Conservation (phyloP, 306 rosid genomes). For the Malus domestica region DNA sequence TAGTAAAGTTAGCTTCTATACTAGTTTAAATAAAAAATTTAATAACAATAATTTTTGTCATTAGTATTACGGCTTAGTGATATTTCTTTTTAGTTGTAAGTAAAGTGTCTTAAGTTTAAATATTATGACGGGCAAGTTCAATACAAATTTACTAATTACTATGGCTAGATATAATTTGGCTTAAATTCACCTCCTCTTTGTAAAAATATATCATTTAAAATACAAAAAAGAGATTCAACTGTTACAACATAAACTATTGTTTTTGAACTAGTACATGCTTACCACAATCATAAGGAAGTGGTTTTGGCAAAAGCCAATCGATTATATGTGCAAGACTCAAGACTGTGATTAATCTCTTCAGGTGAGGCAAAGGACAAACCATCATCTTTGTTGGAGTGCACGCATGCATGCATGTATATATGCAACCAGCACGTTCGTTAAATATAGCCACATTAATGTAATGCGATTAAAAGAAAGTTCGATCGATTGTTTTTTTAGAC, state of each 20-base stretch:
- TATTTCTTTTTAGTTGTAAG: too few species aligned
- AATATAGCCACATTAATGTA: too few species aligned
- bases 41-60: background rate
- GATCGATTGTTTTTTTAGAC: too few species aligned
- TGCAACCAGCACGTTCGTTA: background rate
- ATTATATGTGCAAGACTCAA: background rate
- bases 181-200: too few species aligned
- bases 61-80: too few species aligned
- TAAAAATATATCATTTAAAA: too few species aligned
- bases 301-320: background rate
- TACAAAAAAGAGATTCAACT: too few species aligned
- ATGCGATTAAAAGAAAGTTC: too few species aligned
- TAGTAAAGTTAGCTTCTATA: background rate
- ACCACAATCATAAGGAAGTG: background rate
- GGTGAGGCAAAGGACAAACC: background rate
- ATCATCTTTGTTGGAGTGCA: background rate
- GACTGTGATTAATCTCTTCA: background rate
- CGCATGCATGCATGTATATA: too few species aligned
- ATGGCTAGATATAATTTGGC: background rate
- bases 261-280: background rate
- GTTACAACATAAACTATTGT: too few species aligned
- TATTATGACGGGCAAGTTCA: background rate
- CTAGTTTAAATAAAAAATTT: too few species aligned
- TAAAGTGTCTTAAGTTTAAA: background rate
- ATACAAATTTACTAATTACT: too few species aligned